Evolutionary conservation across 2,329 filamentous ascomycete genomes (phyloP).

Genomic region (Penicillium corylophilum): DNA sequence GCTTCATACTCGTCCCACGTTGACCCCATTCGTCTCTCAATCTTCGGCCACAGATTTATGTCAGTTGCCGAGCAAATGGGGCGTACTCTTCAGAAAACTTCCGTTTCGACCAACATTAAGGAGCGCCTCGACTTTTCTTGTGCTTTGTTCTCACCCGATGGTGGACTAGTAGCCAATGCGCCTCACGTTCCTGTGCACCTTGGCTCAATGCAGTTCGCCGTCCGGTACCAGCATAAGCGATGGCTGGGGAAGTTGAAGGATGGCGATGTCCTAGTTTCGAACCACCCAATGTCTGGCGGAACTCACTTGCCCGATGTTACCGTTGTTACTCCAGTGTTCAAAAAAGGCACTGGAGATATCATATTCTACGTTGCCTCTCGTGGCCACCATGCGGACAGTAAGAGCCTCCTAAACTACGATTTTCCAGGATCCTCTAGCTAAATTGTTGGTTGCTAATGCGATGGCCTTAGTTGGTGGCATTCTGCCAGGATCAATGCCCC

Average conservation of each 20-base stretch:
- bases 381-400: slow-evolving; percentile 65
- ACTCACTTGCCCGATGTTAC: slow-evolving; percentile 78
- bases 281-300: slow-evolving; percentile 76
- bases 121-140: slow-evolving; percentile 81
- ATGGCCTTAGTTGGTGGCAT: slow-evolving; percentile 80
- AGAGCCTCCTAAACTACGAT: too few species aligned
- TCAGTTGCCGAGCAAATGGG: slow-evolving; percentile 84
- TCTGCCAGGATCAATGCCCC: slow-evolving; percentile 39
- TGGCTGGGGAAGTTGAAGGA: slow-evolving; percentile 68
- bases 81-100: slow-evolving; percentile 70
- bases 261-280: slow-evolving; percentile 67
- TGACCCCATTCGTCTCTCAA: slow-evolving; percentile 72
- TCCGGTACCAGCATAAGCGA: slow-evolving; percentile 69
- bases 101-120: slow-evolving; percentile 74
- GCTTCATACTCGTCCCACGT: too few species aligned
- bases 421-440: too few species aligned
- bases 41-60: slow-evolving; percentile 81
- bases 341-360: slow-evolving; percentile 60
- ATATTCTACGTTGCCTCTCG: slow-evolving; percentile 74
- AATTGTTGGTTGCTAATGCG: too few species aligned
- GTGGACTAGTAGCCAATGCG: slow-evolving; percentile 65
- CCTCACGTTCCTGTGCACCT: slow-evolving; percentile 78
- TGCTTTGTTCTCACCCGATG: slow-evolving; percentile 70
- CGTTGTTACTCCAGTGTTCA: slow-evolving; percentile 71
- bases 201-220: slow-evolving; percentile 75